Evolutionary conservation across 768 basidiomycete species (phyloP), one percentile per base, ranked within the genome.

Genomic region (Calocera cornea): DNA sequence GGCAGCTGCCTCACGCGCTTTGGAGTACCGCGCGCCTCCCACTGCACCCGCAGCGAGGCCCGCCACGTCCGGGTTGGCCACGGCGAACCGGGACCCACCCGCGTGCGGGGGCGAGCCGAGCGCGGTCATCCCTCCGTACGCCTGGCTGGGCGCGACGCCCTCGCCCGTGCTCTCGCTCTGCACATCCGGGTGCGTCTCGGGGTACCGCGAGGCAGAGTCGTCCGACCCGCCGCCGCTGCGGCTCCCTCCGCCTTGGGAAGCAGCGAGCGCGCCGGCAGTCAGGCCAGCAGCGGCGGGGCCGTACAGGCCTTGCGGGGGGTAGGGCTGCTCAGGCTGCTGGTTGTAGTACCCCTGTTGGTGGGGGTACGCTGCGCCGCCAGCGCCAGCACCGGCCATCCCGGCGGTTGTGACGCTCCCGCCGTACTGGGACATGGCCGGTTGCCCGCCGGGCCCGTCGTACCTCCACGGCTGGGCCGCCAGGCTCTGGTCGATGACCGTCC

Each of bases 121-220:
- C 44, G 8, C 44, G 5, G 44, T 27, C 54, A 60, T 5, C 8
- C 49, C 49, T 7, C 54, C 54, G 19, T 60, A 60, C 11, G 31
- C 54, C 54, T 11, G 14, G 31, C 54, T 60, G 10, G 54, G 54
- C 14, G 54, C 11, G 31, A 14, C 19, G 2, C 31, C 31, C 16
- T 60, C 54, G 14, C 54, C 54, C 54, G 54, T 60, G 54, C 54
- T 60, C 31, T 60, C 54, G 54, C 54, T 60, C 31, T 33, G 24
- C 54, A 60, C 27, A 27, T 60, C 44, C 44, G 44, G 44, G 44
- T 60, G 54, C 8, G 54, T 60, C 31, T 60, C 54, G 31, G 54
- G 54, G 31, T 60, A 60, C 27, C 54, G 54, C 8, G 14, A 29
- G 2, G 54, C 54, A 60, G 54, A 60, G 31, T 60, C 54, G 14